These are phyloP conservation scores for Rhytidhysteron rufulum DNA, from an alignment of 2,329 filamentous ascomycete genomes.

Conservation along the genomic window DNA sequence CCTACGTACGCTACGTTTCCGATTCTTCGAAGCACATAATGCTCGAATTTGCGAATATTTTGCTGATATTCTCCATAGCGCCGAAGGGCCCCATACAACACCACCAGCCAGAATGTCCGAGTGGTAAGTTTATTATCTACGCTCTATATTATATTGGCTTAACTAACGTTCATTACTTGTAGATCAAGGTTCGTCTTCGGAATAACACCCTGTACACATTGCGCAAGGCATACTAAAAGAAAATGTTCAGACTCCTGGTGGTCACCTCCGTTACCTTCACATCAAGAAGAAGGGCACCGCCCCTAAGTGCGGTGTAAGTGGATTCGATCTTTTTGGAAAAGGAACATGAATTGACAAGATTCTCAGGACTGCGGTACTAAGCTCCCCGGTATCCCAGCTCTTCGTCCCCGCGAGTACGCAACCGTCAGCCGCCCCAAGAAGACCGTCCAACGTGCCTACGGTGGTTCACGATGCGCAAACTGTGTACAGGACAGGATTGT, in stretches of 20 bases:
- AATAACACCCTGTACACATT: neutral
- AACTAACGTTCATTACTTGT: too few relatives aligned
- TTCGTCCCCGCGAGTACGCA: constrained; percentile 96
- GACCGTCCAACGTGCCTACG: constrained; percentile 97
- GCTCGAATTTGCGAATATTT: constrained; percentile 10
- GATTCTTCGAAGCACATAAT: constrained; percentile 1
- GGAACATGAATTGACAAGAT: neutral
- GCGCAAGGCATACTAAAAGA: constrained; percentile 9
- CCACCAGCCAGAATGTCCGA: constrained; percentile 93
- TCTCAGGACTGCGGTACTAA: constrained; percentile 94
- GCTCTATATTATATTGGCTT: too few relatives aligned
- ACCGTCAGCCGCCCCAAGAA: constrained; percentile 98
- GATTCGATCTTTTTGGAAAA: neutral
- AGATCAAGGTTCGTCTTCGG: constrained; percentile 21
- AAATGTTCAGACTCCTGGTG: neutral
- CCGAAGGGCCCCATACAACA: constrained; percentile 78
- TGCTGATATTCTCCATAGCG: constrained; percentile 43
- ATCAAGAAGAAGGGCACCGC: constrained; percentile 99
- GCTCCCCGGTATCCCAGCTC: constrained; percentile 94
- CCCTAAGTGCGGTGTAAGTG: constrained; percentile 71
- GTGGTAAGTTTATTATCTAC: constrained; percentile 17
- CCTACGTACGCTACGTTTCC: constrained; percentile 47
- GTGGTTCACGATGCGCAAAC: constrained; percentile 96
- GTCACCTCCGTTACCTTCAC: constrained; percentile 70
- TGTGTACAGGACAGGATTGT: constrained; percentile 98